Evolutionary conservation across 2,329 filamentous ascomycete species (phyloP).

Genomic region (Paraconiothyrium brasiliense): DNA sequence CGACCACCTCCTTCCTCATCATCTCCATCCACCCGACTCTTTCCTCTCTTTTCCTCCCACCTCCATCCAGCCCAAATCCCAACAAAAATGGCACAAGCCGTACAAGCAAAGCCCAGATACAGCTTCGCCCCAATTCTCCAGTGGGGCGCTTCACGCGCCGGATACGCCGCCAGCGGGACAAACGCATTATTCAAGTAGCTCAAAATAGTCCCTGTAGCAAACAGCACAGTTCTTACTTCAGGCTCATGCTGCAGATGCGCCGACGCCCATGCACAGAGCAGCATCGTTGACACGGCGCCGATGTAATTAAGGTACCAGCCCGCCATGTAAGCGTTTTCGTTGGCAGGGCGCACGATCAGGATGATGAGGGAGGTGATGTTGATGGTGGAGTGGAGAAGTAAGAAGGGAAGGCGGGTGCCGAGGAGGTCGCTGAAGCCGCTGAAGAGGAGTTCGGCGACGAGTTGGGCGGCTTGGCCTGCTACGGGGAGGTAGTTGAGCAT

Average conservation of each 20-base stretch:
- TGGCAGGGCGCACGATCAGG: conserved; percentile 15
- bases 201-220: conserved; percentile 17
- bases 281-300: conserved; percentile 16
- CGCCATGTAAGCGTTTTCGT: conserved; percentile 21
- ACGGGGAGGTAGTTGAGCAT: conserved; percentile 25
- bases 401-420: conserved; percentile 18
- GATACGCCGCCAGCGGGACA: conserved; percentile 21
- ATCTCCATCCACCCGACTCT: neutral
- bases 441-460: conserved; percentile 20
- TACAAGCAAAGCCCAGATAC: conserved; percentile 19
- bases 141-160: conserved; percentile 18
- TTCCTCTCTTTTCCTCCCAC: conserved; percentile 15
- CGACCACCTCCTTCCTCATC: neutral
- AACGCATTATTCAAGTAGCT: conserved; percentile 18
- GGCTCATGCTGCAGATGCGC: conserved; percentile 20
- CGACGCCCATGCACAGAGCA: conserved; percentile 20
- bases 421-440: conserved; percentile 20
- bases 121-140: conserved; percentile 22
- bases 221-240: conserved; percentile 20
- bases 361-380: conserved; percentile 14
- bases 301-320: conserved; percentile 23
- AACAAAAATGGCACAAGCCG: conserved; percentile 12
- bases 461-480: conserved; percentile 19
- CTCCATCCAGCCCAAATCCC: conserved; percentile 19
- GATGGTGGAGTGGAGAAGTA: conserved; percentile 16